Evolutionary conservation across 805 yeast genomes (phyloP).

Genomic region (Cyberlindnera meyerae): DNA sequence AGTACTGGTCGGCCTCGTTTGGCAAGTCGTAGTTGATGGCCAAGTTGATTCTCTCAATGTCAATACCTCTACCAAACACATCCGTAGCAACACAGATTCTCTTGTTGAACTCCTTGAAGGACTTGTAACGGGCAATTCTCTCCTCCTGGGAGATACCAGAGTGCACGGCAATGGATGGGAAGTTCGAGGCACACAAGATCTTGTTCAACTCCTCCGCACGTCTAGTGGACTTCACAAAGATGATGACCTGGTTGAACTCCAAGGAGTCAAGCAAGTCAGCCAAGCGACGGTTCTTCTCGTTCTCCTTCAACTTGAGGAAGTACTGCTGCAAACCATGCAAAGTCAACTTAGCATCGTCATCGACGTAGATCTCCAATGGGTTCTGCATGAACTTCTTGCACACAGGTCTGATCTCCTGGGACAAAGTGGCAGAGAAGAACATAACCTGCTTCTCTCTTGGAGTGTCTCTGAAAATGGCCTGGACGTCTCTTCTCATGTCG

Average conservation of each 20-base stretch:
- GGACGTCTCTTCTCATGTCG: constrained; percentile 98
- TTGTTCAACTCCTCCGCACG: constrained; percentile 92
- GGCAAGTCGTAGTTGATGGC: constrained; percentile 98
- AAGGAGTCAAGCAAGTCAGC: constrained; percentile 89
- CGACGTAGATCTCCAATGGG: constrained; percentile 95
- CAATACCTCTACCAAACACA: constrained; percentile 99
- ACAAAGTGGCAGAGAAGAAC: constrained; percentile 97
- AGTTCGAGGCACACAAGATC: constrained; percentile 83
- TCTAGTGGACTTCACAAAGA: constrained; percentile 84
- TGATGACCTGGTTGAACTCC: constrained; percentile 97
- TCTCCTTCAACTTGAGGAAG: constrained; percentile 83
- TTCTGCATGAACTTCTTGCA: constrained; percentile 98
- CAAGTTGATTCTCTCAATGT: constrained; percentile 95
- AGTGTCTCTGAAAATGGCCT: constrained; percentile 94
- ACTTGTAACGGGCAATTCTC: constrained; percentile 94
- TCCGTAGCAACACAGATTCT: constrained; percentile 98
- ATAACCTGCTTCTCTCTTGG: constrained; percentile 98
- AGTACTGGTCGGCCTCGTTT: constrained; percentile 92
- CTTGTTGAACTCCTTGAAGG: constrained; percentile 96
- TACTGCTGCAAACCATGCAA: constrained; percentile 97
- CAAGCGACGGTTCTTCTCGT: constrained; percentile 88
- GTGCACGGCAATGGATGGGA: constrained; percentile 97
- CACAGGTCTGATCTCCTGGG: constrained; percentile 91
- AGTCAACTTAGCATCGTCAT: constrained; percentile 95
- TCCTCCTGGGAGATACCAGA: constrained; percentile 95